Base-by-base conservation (phyloP, 1,139 yeast species). In the Geotrichum candidum region DNA sequence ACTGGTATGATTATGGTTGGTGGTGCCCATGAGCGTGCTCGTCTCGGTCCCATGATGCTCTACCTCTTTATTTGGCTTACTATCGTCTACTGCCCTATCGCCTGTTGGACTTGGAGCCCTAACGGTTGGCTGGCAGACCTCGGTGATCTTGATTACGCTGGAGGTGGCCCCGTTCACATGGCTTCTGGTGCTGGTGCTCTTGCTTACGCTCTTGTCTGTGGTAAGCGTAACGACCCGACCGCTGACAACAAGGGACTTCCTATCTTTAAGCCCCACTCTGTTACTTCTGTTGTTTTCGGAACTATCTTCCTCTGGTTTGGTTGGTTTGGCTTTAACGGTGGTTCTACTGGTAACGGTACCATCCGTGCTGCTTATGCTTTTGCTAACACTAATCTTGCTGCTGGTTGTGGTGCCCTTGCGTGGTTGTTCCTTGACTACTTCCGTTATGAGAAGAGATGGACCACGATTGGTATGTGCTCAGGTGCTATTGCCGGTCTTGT, bases 261-360 rank as follows among this genome's bases (percentile, higher is more conserved):
- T 67, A 87, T 87, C 74, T 90, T 90, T 78, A 89, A 87, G 78
- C 97, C 98, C 45, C 97, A 92, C 74, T 86, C 92, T 3, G 96
- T 90, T 56, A 83, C 95, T 13, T 85, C 91, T 58, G 90, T 90
- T 64, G 97, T 91, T n/a, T 78, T 92, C 65, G 99, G 98, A 62
- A 91, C 97, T 27, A 86, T 90, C 3, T 89, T 94, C 79, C 83
- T 92, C 70, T 92, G 97, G 97, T 90, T 92, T 71, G 98, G 98
- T 54, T 92, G 99, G 98, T 90, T 89, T 72, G 97, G 97, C 59
- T 92, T 92, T 84, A 92, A 94, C 80, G 97, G 97, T 76, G 97
- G 98, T 70, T 90, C 97, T 57, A 89, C 97, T 61, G 97, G 96
- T 75, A 88, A 89, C 74, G 88, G 96, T 52, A 76, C 92, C 65